Base-by-base conservation (phyloP, 305 asterid species). In the Fraxinus greggii region DNA sequence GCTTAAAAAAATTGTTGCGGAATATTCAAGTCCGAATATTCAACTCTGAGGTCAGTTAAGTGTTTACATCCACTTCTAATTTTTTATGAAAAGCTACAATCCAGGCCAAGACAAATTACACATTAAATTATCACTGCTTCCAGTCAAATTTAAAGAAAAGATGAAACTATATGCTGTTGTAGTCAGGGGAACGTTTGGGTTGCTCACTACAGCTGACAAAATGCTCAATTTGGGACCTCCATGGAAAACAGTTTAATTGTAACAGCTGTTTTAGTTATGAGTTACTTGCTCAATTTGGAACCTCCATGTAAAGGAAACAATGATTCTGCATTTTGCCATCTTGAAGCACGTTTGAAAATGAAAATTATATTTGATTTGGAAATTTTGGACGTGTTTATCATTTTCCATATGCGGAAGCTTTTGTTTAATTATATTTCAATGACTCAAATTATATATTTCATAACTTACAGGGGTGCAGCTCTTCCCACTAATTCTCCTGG, bases 401-500 rank as follows among this genome's bases (percentile, higher is more conserved):
- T 80, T 45, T 36, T 74, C 78, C 26, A 19, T 75, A 42, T 59
- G 24, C 79, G 19, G 80, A 21, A 63, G 67, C 35, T 42, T 82
- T 42, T 78, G 12, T 82, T 69, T 63, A 32, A 17, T 82, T 82
- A 29, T 67, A 72, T 77, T 84, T 80, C 32, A 75, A 76, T 75
- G 26, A 65, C 33, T 85, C 74, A 76, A 65, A 75, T 79, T 36
- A 28, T 17, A 12, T 75, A 35, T 87, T 85, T 77, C 70, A 32
- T 61, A 65, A 81, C 72, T 78, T 86, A 79, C 88, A 95, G 99
- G 98, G 99, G 98, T 83, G 98, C 99, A 54, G 99, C 99, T 82
- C 98, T 96, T 82, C 99, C 99, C 9, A 93, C 93, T 3, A 96
- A 94, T 85, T 88, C 97, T 38, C 98, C 99, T 7, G 89, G 89